Evolutionary conservation across 441 rosid genomes (phyloP).

Genomic region (Brassica balearica): DNA sequence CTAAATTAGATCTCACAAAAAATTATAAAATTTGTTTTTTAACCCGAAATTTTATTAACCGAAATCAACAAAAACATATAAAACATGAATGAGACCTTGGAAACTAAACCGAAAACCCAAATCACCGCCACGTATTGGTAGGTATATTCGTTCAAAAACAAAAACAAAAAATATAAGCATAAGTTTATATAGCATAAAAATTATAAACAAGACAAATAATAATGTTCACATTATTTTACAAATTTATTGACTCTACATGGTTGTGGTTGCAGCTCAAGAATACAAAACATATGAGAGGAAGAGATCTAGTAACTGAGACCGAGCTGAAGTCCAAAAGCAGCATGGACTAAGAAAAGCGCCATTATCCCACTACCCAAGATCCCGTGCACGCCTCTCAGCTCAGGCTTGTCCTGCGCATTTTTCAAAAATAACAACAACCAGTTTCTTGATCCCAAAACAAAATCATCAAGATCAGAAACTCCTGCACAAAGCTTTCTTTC

Average conservation of each 20-base stretch:
- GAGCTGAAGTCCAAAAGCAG: slow-evolving; percentile 81
- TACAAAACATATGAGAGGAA: slow-evolving; percentile 21
- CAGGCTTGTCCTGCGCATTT: slow-evolving; percentile 71
- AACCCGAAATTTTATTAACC: no score
- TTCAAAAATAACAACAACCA: background rate
- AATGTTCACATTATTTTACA: slow-evolving; percentile 15
- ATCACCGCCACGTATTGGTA: background rate
- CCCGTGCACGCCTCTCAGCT: slow-evolving; percentile 79
- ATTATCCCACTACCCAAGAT: slow-evolving; percentile 92
- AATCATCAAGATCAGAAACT: background rate
- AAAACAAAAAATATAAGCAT: background rate
- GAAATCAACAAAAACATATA: no score
- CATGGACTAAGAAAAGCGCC: slow-evolving; percentile 80
- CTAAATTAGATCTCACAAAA: no score
- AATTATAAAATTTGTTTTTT: no score
- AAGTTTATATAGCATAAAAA: background rate
- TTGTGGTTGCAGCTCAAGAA: slow-evolving; percentile 18
- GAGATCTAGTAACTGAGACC: slow-evolving; percentile 67
- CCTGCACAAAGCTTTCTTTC: background rate
- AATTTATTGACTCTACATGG: background rate
- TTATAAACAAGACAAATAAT: background rate
- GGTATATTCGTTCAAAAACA: background rate
- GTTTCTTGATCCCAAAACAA: slow-evolving; percentile 4
- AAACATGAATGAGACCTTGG: no score
- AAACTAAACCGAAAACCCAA: no score